Evolutionary conservation across 495 filamentous ascomycete species (phyloP).

Genomic region (Xylaria intraflava): DNA sequence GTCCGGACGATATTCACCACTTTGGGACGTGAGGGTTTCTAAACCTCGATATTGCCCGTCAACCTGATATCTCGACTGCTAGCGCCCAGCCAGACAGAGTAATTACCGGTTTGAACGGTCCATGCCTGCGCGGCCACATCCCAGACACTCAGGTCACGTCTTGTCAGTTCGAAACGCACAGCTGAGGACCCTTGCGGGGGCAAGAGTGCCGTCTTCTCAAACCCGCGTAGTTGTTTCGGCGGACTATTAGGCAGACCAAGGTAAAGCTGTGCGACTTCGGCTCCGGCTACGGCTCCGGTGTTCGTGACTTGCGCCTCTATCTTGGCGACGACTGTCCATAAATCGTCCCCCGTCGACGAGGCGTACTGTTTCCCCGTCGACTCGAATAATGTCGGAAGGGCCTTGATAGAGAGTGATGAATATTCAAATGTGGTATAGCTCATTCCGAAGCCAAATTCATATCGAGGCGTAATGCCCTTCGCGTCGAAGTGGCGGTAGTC

Average conservation of each 20-base stretch:
- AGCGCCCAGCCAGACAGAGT: conserved; percentile 39
- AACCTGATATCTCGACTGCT: conserved; percentile 44
- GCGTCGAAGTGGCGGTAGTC: conserved; percentile 64
- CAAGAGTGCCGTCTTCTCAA: conserved; percentile 61
- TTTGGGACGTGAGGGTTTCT: background rate
- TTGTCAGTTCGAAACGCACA: conserved; percentile 62
- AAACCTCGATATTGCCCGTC: conserved; percentile 19
- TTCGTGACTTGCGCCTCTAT: conserved; percentile 59
- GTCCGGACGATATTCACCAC: background rate
- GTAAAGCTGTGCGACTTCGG: conserved; percentile 73
- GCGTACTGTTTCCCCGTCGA: conserved; percentile 44
- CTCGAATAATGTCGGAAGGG: conserved; percentile 9
- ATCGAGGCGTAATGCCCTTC: conserved; percentile 55
- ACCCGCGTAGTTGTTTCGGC: conserved; percentile 62
- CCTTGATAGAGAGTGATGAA: conserved; percentile 35
- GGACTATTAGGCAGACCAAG: conserved; percentile 52
- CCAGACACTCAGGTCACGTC: conserved; percentile 65
- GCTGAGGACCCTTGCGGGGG: conserved; percentile 43
- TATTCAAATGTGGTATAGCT: conserved; percentile 62
- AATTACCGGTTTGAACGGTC: conserved; percentile 52
- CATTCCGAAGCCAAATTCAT: conserved; percentile 65
- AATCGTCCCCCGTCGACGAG: conserved; percentile 45
- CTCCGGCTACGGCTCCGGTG: conserved; percentile 54
- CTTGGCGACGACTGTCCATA: conserved; percentile 56
- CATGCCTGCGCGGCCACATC: conserved; percentile 74